Conservation (phyloP, 345 rosid species). For the Luvunga scandens region DNA sequence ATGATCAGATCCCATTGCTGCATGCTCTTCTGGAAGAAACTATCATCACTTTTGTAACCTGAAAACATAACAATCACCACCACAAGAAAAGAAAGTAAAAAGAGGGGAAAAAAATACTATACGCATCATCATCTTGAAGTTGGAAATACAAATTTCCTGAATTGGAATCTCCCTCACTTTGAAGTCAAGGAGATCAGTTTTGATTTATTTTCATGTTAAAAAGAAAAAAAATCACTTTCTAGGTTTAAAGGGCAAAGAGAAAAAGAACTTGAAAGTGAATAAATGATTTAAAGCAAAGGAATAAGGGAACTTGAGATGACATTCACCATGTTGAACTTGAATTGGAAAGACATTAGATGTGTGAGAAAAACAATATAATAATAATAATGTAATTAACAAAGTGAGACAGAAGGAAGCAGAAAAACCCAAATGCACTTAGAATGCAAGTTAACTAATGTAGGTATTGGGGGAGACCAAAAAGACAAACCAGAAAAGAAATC, state of each 20-base stretch:
- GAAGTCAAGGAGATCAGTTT: too few species aligned
- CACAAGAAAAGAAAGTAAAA: too few species aligned
- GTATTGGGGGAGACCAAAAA: slow-evolving; percentile 1
- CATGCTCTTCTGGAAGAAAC: slow-evolving; percentile 18
- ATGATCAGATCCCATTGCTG: slow-evolving; percentile 14
- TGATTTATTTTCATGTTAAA: too few species aligned
- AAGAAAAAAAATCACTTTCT: too few species aligned
- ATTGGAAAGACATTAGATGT: not conserved
- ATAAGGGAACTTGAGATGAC: not conserved
- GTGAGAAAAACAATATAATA: not conserved
- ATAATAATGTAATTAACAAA: too few species aligned
- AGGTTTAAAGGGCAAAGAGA: not conserved
- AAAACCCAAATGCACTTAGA: slow-evolving; percentile 7
- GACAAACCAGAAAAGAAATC: slow-evolving; percentile 38
- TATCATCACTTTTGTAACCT: slow-evolving; percentile 29
- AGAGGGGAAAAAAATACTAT: too few species aligned
- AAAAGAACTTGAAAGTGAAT: not conserved
- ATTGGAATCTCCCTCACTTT: too few species aligned
- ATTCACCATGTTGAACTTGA: not conserved
- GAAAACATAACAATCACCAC: slow-evolving; percentile 12
- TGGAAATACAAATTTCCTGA: too few species aligned
- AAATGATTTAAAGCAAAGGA: not conserved
- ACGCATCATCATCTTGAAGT: not conserved
- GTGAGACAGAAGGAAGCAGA: slow-evolving; percentile 3
- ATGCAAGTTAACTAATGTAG: not conserved